Evolutionary conservation across 78 protist genomes (phyloP), one percentile per base, ranked within the genome.

Genomic region (Andalucia godoyi): DNA sequence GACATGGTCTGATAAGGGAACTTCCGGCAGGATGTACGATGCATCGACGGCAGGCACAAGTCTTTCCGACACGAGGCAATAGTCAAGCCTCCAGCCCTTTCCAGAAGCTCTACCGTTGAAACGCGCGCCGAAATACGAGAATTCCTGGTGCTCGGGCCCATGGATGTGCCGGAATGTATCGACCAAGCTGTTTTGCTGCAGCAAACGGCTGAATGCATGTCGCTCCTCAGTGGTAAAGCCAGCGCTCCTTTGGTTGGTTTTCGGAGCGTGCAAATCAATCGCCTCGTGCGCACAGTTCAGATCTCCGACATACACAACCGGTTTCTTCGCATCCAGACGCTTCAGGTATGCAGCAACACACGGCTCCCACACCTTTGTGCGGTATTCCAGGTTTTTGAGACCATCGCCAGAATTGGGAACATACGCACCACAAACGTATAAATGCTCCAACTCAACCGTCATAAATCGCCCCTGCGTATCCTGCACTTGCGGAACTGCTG

Each of bases 51-150:
- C 30, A 38, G 9, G 38, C 12, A 23, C 52, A 8, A 63, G 39
- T 12, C 33, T 5, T 15, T 59, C 41, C 23, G 69, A 63, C 23
- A 46, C 46, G 29, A 63, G 7, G 9, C 41, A 63, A 30, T 63
- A 63, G 52, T 63, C 69, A n/a, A 63, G 46, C 32, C 69, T 21
- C 69, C 69, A 63, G 30, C 69, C 69, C 33, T 63, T 63, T n/a
- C 46, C 52, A 23, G 41, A 46, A 13, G 41, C 69, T 30, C 17
- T 59, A 23, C 5, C 12, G 49, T 63, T 41, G 45, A 63, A 47
- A 13, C 17, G 9, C 41, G 38, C 38, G 9, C 69, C 59, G 37
- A 6, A 63, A 13, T 27, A 63, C 23, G 69, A 12, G 69, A 27
- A 63, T 23, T n/a, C 41, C 15, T 53, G 7, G 39, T 53, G 29